Base-by-base conservation (phyloP, 2,329 filamentous ascomycete species). In the Tolypocladium ophioglossoides region DNA sequence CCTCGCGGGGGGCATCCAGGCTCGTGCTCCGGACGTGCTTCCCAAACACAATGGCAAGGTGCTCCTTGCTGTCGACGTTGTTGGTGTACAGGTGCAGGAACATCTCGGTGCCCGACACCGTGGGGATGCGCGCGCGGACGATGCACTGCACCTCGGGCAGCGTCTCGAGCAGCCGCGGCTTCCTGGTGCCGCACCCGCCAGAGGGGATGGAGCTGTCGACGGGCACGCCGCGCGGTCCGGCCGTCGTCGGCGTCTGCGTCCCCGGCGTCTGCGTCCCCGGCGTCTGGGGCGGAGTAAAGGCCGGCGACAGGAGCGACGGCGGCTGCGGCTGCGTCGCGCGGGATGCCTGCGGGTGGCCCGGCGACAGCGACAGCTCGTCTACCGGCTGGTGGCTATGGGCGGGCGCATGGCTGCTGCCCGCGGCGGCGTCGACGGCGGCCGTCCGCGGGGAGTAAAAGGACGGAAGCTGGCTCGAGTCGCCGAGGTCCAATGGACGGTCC, bases 1-100 rank as follows among this genome's bases (percentile, higher is more conserved):
- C 88, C 20, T 85, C 81, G 30, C 86, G 74, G 46, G 81, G 79
- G 16, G 83, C 83, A 67, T 94, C 87, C 10, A 95, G 75, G 52
- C 80, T 83, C 70, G 78, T 69, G 74, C 84, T 83, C 68, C 94
- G 81, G 61, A 97, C 96, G 50, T 85, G 78, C 56, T 86, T 85
- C 2, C 94, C 94, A 70, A 99, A 99, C 0, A 99, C 94, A 65
- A 99, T 97, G 20, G 94, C 94, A 52, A 99, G 74, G 68, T 99
- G 94, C 67, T 99, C 94, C 71, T 99, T 99, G 60, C 86, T 89
- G 70, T 99, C 94, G 8, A 89, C 83, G 63, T 88, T 88, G 71
- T 99, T 99, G 58, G 85, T 85, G 73, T 99, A 99, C 0, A 97
- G 77, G 66, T 99, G 92, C 52, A 99, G 73, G 71, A 95, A 99